Evolutionary conservation across 1,139 yeast genomes (phyloP), one percentile per base, ranked within the genome.

Genomic region (Yamadazyma jaroonii): DNA sequence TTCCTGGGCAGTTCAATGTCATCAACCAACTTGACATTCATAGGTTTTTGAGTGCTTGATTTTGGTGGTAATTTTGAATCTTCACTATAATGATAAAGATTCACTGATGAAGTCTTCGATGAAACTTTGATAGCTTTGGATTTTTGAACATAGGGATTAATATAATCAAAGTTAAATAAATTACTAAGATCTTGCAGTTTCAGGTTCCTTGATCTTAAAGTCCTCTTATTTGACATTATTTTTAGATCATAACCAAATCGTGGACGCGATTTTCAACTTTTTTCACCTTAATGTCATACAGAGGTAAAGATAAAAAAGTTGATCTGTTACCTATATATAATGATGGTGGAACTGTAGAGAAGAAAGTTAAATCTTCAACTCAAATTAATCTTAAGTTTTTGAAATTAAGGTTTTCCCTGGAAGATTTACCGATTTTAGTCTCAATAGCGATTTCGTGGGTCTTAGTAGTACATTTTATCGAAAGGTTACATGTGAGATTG

Each of bases 381-480:
- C 20, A 17, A 4, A 6, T 17, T 17, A 17, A 17, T 17, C 6
- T 17, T 6, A 17, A 17, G 4, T 17, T 17, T 6, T 6, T 17
- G 3, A 20, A n/a, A 9, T 12, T 11, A 12, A 12, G 17, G 17
- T n/a, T 20, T 21, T 10, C 24, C 12, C 24, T 9, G 3, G 3
- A 11, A 10, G 37, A 37, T 23, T 2, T 30, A 9, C 28, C 34
- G 28, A 17, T 31, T 3, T n/a, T 38, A 21, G 41, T 33, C 11
- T 8, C 22, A 5, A 8, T 21, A 3, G 3, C 39, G 9, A 13
- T 45, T 2, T 40, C 44, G 4, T 82, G 88, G 88, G 29, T 74
- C 0, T 25, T 63, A 0, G 39, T 74, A 3, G 60, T 84, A 2
- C 81, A 79, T 48, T 77, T 77, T 52, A 75, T 71, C 44, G 96